Percentiles rank a stretch among this genome's conserved stretches.
Conservation (phyloP, 2,329 filamentous ascomycete species). For the Polytolypa hystricis region DNA sequence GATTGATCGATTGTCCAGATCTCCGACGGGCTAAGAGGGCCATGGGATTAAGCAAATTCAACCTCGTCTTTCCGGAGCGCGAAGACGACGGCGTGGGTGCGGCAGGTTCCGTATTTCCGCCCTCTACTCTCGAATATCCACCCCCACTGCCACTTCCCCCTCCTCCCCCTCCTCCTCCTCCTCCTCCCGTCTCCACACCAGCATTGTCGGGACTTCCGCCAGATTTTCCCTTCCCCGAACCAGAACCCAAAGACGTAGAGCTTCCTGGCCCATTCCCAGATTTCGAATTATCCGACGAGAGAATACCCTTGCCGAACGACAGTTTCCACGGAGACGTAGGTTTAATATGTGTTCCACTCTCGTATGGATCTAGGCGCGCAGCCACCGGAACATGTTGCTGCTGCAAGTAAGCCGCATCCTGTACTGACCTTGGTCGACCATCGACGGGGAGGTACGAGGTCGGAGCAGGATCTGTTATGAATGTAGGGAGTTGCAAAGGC, state of each 20-base stretch:
- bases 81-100: not conserved
- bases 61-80: conserved; percentile 35
- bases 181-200: too few species aligned
- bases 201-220: too few species aligned
- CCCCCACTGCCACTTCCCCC: conserved; percentile 16
- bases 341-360: conserved; percentile 16
- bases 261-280: too few species aligned
- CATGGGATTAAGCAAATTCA: conserved; percentile 51
- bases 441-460: too few species aligned
- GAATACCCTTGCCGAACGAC: conserved; percentile 22
- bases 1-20: conserved; percentile 40
- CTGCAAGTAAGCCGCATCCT: too few species aligned
- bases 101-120: conserved; percentile 2
- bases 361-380: conserved; percentile 5
- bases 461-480: not conserved
- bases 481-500: too few species aligned
- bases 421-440: too few species aligned
- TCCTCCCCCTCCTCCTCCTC: conserved; percentile 18
- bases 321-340: conserved; percentile 26
- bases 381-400: too few species aligned
- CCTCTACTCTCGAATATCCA: conserved; percentile 16
- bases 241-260: too few species aligned
- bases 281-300: conserved; percentile 19
- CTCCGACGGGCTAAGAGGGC: conserved; percentile 46
- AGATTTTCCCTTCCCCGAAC: too few species aligned